Conservation (phyloP, 805 yeast genomes). For the Lipomyces sp. region DNA sequence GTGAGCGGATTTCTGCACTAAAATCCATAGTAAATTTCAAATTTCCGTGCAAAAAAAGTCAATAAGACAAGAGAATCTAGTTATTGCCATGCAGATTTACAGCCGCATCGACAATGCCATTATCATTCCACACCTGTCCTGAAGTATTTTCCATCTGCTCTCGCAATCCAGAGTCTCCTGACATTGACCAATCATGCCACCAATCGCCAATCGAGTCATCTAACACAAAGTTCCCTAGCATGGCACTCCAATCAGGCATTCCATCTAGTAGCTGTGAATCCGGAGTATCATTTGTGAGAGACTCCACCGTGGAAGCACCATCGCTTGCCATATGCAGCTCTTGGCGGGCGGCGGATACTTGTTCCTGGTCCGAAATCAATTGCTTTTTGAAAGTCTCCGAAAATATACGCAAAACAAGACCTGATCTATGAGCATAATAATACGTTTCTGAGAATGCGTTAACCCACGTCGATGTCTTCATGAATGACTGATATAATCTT, state of each 20-base stretch:
- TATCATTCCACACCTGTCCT: not conserved
- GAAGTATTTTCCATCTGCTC: not conserved
- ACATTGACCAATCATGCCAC: conserved; percentile 36
- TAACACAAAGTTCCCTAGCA: conserved; percentile 7
- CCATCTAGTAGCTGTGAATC: conserved; percentile 1
- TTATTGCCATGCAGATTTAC: not conserved
- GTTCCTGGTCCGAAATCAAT: not conserved
- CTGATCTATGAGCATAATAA: conserved; percentile 12
- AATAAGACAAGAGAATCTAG: not conserved
- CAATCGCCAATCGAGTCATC: conserved; percentile 30
- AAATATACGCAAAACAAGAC: not conserved
- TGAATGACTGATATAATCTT: conserved; percentile 20
- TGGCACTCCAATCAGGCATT: conserved; percentile 9
- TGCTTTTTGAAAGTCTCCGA: not conserved
- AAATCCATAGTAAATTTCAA: not conserved
- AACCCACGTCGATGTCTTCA: conserved; percentile 16
- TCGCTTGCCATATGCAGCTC: not conserved
- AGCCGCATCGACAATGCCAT: not conserved
- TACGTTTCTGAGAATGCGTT: not conserved
- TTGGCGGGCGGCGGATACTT: not conserved
- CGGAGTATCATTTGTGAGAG: not conserved
- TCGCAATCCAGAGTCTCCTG: not conserved
- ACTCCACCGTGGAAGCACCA: conserved; percentile 1
- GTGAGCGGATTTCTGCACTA: too few species aligned
- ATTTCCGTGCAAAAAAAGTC: not conserved